Evolutionary conservation across 192 early-diverging fungal species (phyloP).

Genomic region (Coemansia sp.): DNA sequence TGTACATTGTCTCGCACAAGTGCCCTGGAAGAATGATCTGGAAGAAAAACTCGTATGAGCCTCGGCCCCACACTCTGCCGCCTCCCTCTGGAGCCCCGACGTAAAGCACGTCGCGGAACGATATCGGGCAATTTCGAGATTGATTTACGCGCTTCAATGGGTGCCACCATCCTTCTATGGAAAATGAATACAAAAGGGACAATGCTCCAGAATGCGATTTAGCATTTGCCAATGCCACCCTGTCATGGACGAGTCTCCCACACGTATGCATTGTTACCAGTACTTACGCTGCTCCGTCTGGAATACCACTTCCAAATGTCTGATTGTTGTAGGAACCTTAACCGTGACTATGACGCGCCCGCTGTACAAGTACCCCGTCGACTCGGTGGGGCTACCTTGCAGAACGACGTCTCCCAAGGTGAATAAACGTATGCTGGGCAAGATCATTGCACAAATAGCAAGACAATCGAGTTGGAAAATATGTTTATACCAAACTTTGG

Average conservation of each 20-base stretch:
- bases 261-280: not conserved
- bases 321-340: conserved; percentile 24
- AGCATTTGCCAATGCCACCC: not conserved
- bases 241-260: not conserved
- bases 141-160: conserved; percentile 7
- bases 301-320: conserved; percentile 28
- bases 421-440: conserved; percentile 44
- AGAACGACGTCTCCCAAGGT: conserved; percentile 41
- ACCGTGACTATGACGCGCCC: conserved; percentile 47
- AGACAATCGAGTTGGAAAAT: not conserved
- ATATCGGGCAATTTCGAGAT: not conserved
- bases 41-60: conserved; percentile 49
- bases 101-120: conserved; percentile 12
- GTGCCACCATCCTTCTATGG: conserved; percentile 29
- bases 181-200: not conserved
- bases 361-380: conserved; percentile 32
- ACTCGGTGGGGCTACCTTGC: conserved; percentile 37
- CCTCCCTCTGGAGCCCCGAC: not conserved
- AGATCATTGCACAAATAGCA: conserved; percentile 21
- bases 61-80: conserved; percentile 19
- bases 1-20: conserved; percentile 52
- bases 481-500: not conserved
- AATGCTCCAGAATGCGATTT: not conserved
- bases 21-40: conserved; percentile 41
- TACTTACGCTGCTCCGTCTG: conserved; percentile 36